Evolutionary conservation across 164 flowering plant species (phyloP), one percentile per base, ranked within the genome.

Genomic region (Echeveria elegans): DNA sequence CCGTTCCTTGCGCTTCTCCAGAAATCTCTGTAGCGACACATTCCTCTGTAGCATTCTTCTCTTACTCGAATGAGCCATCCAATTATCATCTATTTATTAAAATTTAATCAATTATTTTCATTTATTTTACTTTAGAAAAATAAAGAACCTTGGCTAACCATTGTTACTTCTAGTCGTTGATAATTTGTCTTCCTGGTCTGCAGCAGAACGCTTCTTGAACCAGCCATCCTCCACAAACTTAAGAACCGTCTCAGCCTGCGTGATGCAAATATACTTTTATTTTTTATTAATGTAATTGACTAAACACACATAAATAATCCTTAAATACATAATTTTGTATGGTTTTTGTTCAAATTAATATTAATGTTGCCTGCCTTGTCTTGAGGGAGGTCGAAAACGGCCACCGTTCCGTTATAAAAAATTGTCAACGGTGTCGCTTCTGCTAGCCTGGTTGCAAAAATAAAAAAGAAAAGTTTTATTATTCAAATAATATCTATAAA

Each of bases 1-100:
- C 93, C 93, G 84, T 73, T 80, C 87, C 40, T 78, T 88, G 68
- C 84, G 82, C 65, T 73, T 81, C 71, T 77, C 79, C 50, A 81
- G 64, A 64, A 81, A 81, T 32, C 79, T 79, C 73, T 72, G 79
- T 61, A 81, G 71, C 0, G 82, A 81, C 64, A 70, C 74, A 29
- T 65, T 70, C 2, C 84, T 26, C 19, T 56, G 61, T 5, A 56
- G 31, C 61, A 56, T 56, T 14, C 61, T 56, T 15, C 61, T 56
- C 18, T 56, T 3, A 28, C 19, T 28, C 31, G 23, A 4, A 50
- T 56, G 69, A 1, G 76, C 74, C 37, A 34, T 34, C 8, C n/a
- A n/a, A n/a, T n/a, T n/a, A 78, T 73, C 48, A 67, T 81, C 89
- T 83, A 79, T 72, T 68, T 6, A 41, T 28, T 11, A 0, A 23